These are phyloP conservation scores for Picea sitchensis DNA, from an alignment of 75 land plant species.

Conservation along the genomic window DNA sequence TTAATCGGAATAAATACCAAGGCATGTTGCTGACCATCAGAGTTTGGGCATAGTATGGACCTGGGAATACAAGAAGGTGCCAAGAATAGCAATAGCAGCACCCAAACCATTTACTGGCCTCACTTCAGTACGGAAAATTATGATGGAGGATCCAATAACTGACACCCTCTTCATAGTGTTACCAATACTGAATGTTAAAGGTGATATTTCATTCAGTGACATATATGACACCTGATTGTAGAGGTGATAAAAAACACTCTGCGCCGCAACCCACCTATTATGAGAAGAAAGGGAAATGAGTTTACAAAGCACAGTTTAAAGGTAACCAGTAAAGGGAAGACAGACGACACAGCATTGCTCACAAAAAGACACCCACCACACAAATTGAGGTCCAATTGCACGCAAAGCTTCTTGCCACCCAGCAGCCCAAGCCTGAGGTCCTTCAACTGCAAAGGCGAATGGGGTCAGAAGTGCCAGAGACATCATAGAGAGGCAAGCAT, in stretches of 20 bases:
- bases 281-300: neutral
- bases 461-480: slow-evolving; percentile 70
- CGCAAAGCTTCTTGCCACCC: slow-evolving; percentile 65
- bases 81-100: slow-evolving; percentile 75
- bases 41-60: slow-evolving; percentile 16
- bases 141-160: slow-evolving; percentile 72
- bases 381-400: slow-evolving; percentile 52
- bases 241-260: slow-evolving; percentile 79
- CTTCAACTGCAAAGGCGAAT: slow-evolving; percentile 85
- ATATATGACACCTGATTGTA: slow-evolving; percentile 85
- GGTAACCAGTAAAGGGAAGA: neutral
- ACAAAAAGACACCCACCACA: slow-evolving; percentile 41
- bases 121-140: slow-evolving; percentile 76
- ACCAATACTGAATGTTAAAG: slow-evolving; percentile 73
- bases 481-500: slow-evolving; percentile 76
- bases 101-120: slow-evolving; percentile 76
- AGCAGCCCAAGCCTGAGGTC: slow-evolving; percentile 73
- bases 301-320: neutral
- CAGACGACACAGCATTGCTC: neutral
- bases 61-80: slow-evolving; percentile 89
- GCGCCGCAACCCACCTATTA: slow-evolving; percentile 74
- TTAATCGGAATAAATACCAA: too few species aligned
- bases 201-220: slow-evolving; percentile 79
- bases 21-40: too few species aligned
- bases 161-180: slow-evolving; percentile 82